Base-by-base conservation (phyloP, 352 stramenopile species). In the Phytopythium litorale region DNA sequence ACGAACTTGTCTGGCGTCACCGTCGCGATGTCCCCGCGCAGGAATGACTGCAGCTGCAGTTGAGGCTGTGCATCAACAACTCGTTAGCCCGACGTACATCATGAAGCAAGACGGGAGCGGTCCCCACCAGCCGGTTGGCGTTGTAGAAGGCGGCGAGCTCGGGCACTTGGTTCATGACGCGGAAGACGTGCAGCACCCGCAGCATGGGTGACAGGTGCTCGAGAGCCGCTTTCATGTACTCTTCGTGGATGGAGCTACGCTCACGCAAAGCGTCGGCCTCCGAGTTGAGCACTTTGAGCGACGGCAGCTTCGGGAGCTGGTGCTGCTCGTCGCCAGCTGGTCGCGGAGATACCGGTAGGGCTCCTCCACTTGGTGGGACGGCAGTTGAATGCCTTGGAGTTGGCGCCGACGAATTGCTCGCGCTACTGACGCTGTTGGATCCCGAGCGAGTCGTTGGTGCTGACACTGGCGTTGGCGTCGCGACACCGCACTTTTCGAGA, bases 1-100 rank as follows among this genome's bases (percentile, higher is more conserved):
- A 90, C 79, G 56, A 92, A 92, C 43, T 86, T 85, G 9, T 92
- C 79, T 0, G 84, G 79, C 23, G 79, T 90, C 43, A 92, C 88
- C 49, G 75, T 84, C 5, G 79, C 82, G 1, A 91, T 79, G 54
- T 88, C 76, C 0, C 84, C 84, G 11, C 66, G 79, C 9, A 93
- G 51, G 69, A 93, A 91, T 12, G 84, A 82, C 21, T 78, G 79
- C 38, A 93, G 57, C 66, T 93, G 84, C 1, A 93, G 75, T 30
- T 93, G 81, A 30, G 84, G 81, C 83, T 92, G 45, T 30, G 7
- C 42, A 25, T 0, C 42, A 16, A 28, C 42, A 16, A 25, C 8
- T 49, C 7, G 42, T 49, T 49, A 49, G 42, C 19, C n/a, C 1
- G 13, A 28, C 16, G n/a, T 23, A 15, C 43, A 12, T 28, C 43